Evolutionary conservation across 2,329 filamentous ascomycete genomes (phyloP).

Genomic region (Macrophomina phaseolina): DNA sequence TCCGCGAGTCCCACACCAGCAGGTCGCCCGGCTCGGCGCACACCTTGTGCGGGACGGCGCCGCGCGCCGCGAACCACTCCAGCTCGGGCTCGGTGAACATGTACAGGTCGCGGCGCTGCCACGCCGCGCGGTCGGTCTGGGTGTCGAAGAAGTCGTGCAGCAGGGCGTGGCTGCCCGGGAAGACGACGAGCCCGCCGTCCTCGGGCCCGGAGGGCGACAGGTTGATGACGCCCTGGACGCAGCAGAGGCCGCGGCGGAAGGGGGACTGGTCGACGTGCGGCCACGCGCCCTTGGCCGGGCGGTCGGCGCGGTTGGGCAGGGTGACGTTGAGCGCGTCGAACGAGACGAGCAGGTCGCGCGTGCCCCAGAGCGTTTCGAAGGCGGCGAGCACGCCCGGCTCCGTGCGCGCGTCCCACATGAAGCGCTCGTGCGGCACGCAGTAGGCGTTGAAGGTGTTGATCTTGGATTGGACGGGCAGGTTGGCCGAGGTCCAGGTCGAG

Average conservation of each 20-base stretch:
- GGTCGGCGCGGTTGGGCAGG: slow-evolving; percentile 41
- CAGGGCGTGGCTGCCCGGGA: slow-evolving; percentile 39
- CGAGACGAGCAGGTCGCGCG: slow-evolving; percentile 43
- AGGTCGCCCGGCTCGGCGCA: slow-evolving; percentile 52
- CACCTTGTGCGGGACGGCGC: slow-evolving; percentile 48
- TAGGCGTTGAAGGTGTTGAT: slow-evolving; percentile 43
- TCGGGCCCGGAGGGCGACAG: slow-evolving; percentile 44
- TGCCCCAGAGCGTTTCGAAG: slow-evolving; percentile 45
- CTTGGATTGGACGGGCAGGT: slow-evolving; percentile 43
- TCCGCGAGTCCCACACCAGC: slow-evolving; percentile 55
- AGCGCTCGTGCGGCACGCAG: slow-evolving; percentile 47
- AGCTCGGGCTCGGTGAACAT: slow-evolving; percentile 42
- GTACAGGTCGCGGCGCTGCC: slow-evolving; percentile 33
- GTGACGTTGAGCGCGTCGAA: slow-evolving; percentile 50
- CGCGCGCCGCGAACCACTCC: slow-evolving; percentile 50
- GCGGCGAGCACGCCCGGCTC: slow-evolving; percentile 48
- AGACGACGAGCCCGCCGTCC: slow-evolving; percentile 46
- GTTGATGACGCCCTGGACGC: slow-evolving; percentile 60
- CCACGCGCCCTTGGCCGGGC: slow-evolving; percentile 41
- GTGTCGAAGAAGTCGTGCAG: slow-evolving; percentile 43
- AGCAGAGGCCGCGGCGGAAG: slow-evolving; percentile 54
- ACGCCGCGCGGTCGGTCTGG: slow-evolving; percentile 40
- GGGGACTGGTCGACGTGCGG: slow-evolving; percentile 42
- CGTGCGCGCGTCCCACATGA: slow-evolving; percentile 48
- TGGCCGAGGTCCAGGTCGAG: slow-evolving; percentile 43